Evolutionary conservation across 345 rosid species (phyloP), one percentile per base, ranked within the genome.

Genomic region (Trapa bicornis): DNA sequence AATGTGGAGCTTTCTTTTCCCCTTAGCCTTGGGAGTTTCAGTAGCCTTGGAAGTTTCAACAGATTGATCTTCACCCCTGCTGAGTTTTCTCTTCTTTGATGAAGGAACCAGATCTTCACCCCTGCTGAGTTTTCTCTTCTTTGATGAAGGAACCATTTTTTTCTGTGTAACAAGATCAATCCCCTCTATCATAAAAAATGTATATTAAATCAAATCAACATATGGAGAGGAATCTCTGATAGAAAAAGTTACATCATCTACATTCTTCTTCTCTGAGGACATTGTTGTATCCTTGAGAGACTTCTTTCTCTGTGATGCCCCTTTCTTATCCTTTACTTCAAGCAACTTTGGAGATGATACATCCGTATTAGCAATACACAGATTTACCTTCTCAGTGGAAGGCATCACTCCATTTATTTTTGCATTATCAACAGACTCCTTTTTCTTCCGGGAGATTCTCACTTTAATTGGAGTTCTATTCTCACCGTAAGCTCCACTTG

Each of bases 111-210:
- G 83, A 65, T 70, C 78, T 54, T 69, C 84, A 72, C 79, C 89
- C 78, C 79, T 82, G 33, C 68, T 72, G 67, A 71, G 71, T 73
- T 86, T 87, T 68, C 68, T 53, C 45, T 85, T 74, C 79, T 89
- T 91, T 53, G 79, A 79, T 50, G 96, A 80, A 72, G 86, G 77
- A 71, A 69, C 66, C 75, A 72, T 80, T 71, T 79, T 89, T 89
- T 82, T 72, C 66, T 74, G 33, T 37, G 69, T 65, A 64, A 65
- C 36, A 68, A 50, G 52, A 22, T 67, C 45, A 79, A 36, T 48
- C 6, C 52, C 22, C 67, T 3, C 9, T 4, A 65, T 60, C 65
- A 65, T 14, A 56, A 73, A 22, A 22, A 32, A 68, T 66, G 48
- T 0, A 37, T 33, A 66, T 66, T 50, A 66, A 65, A 41, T 68